Base-by-base conservation (phyloP, 2,329 filamentous ascomycete species). In the Pseudopyrenochaeta lycopersici region DNA sequence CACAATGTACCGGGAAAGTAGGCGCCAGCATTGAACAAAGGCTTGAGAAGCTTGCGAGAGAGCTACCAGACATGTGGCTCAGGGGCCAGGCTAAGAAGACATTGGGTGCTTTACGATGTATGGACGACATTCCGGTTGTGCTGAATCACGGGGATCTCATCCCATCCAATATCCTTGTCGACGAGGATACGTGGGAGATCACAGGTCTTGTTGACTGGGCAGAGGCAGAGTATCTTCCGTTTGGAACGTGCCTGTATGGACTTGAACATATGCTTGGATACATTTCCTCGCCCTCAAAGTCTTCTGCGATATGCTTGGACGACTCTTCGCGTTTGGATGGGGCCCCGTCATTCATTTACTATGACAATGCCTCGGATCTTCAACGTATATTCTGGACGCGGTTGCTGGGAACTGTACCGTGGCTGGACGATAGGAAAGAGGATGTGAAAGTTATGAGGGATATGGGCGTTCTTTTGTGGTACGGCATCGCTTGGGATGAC, bases 121-220 rank as follows among this genome's bases (percentile, higher is more conserved):
- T 85, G 76, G 27, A 43, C 0, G 27, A 63, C 4, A 71, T 85
- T 3, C 84, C 85, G 0, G 82, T 85, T 74, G 80, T 82, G 3
- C 68, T 89, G 10, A 87, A 81, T 5, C 86, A 89, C 48, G 86
- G 86, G 0, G 87, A 89, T 61, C 71, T 88, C 4, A 73, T 86
- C 0, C 77, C 84, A 0, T 77, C 78, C 2, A 89, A 89, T 54
- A 79, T 89, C 38, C 78, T 88, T 64, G 76, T 87, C 0, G 73
- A 80, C 46, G 62, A 73, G 0, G 49, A 70, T 1, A 77, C 77
- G 0, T 83, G 82, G 47, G 49, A 61, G 2, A 64, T 88, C 7
- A 76, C 65, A 0, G 87, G 86, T 1, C 53, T 89, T 1, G 77
- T 89, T 0, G 87, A 89, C 64, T 89, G 86, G 87, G 84, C 84